Evolutionary conservation across 2,329 filamentous ascomycete genomes (phyloP), one percentile per base, ranked within the genome.

Genomic region (Fusarium sp.): DNA sequence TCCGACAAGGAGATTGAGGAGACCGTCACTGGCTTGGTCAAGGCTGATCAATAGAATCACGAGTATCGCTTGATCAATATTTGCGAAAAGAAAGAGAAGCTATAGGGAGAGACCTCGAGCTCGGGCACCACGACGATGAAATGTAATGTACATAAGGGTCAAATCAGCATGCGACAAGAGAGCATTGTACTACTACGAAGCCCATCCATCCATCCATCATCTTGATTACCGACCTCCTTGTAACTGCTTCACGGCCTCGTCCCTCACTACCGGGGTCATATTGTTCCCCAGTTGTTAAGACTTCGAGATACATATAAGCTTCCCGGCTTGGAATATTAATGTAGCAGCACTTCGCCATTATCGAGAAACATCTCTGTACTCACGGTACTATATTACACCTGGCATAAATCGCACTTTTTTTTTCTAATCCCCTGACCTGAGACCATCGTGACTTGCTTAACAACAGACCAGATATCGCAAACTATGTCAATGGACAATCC

Each of bases 1-100:
- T 84, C 86, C 60, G 89, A 90, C 77, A 89, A 90, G 83, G 85
- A 91, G 81, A 89, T 91, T 72, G 89, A 91, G 81, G 88, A 90
- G 15, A 79, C 88, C 6, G 87, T 91, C 39, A 83, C 87, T 45
- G 83, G 84, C 41, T 81, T 91, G 66, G 89, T 90, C 54, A 88
- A 87, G 84, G 68, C 68, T 42, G 32, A 68, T 52, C 73, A 76
- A 75, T 76, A 73, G 68, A 42, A 28, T 20, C 17, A 52, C 15
- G 24, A 62, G 12, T 10, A 11, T 39, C 48, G 50, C 26, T 58
- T 69, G 32, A 26, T n/a, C 38, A 8, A 30, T 58, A 32, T 60
- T 55, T 44, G 36, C n/a, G 36, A 65, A 51, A 58, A 61, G 44
- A 69, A 47, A 50, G 55, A 45, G 62, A 54, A 54, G 65, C 56